phyloP scores from a whole-genome alignment of 169 alveolate genomes.

The Condylostoma magnum region DNA sequence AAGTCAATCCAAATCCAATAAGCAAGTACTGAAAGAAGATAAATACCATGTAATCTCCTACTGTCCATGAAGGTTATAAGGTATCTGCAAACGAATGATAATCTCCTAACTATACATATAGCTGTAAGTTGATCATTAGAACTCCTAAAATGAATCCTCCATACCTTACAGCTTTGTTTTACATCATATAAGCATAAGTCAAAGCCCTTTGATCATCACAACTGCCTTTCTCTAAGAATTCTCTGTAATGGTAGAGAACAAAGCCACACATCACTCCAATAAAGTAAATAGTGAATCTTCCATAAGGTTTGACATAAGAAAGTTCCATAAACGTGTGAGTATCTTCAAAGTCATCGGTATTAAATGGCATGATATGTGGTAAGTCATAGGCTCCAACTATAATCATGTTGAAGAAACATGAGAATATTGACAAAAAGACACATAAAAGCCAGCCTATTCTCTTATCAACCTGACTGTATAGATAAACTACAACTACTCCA shows the following conservation, averaged over 20 bases:
- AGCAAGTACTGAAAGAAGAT: no score
- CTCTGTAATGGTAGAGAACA: background rate
- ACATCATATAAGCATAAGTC: no score
- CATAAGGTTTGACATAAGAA: slow-evolving; percentile 43
- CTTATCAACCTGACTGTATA: slow-evolving; percentile 18
- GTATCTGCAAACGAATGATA: no score
- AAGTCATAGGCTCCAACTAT: background rate
- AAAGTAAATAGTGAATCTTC: slow-evolving; percentile 35
- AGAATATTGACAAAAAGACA: background rate
- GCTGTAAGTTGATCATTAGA: no score
- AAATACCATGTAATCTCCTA: no score
- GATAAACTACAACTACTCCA: slow-evolving; percentile 25
- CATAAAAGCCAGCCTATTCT: background rate
- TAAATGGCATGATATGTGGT: background rate
- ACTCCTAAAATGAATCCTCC: no score
- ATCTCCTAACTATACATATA: no score
- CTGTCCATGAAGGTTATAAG: no score
- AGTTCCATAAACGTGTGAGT: background rate
- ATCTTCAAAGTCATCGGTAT: background rate
- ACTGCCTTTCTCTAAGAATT: background rate
- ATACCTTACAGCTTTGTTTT: no score
- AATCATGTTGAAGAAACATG: background rate
- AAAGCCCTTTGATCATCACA: no score
- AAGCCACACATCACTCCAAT: slow-evolving; percentile 32
- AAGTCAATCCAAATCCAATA: background rate